These are phyloP conservation scores for Deakozyma indianensis DNA, from an alignment of 805 yeast genomes.

Conservation along the genomic window DNA sequence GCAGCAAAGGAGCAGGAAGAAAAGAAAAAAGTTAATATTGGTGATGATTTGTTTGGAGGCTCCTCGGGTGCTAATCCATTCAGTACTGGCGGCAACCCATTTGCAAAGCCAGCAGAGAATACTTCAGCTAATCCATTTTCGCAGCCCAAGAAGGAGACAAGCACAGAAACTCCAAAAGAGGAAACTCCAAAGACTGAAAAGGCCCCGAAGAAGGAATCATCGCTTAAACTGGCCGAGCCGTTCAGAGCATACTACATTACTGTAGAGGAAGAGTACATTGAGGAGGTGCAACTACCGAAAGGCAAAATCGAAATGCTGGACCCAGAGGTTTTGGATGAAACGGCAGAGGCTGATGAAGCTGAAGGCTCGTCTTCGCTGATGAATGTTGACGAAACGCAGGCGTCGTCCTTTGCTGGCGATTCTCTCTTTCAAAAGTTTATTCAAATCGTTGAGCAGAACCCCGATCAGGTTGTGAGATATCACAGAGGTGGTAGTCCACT, in stretches of 20 bases:
- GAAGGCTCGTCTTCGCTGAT: constrained; percentile 8
- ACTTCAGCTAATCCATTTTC: constrained; percentile 12
- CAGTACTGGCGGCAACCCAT: too few relatives aligned
- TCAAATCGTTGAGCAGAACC: constrained; percentile 62
- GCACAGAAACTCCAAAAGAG: constrained; percentile 2
- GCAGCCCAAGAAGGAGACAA: constrained; percentile 1
- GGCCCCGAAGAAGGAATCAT: constrained; percentile 1
- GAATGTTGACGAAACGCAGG: constrained; percentile 6
- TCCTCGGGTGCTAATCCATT: constrained; percentile 9
- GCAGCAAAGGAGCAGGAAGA: constrained; percentile 9
- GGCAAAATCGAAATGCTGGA: constrained; percentile 30
- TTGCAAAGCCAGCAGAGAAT: constrained; percentile 8
- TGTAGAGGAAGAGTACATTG: constrained; percentile 56
- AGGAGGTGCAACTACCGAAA: constrained; percentile 33
- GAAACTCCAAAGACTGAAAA: constrained; percentile 4
- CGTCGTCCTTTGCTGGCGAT: constrained; percentile 35
- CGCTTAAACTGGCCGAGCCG: constrained; percentile 36
- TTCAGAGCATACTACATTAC: constrained; percentile 43
- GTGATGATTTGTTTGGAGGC: constrained; percentile 7
- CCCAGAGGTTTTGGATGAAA: constrained; percentile 18
- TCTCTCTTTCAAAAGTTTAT: constrained; percentile 68
- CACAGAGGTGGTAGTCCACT: constrained; percentile 69
- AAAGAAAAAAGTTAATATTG: constrained; percentile 5
- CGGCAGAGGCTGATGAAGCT: constrained; percentile 23
- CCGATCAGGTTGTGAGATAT: constrained; percentile 76